A percentile compares a stretch with the other conserved stretches of the same genome.
These are phyloP conservation scores for Sugiyamaella pinicola DNA, from an alignment of 1,139 yeast genomes.

Conservation along the genomic window DNA sequence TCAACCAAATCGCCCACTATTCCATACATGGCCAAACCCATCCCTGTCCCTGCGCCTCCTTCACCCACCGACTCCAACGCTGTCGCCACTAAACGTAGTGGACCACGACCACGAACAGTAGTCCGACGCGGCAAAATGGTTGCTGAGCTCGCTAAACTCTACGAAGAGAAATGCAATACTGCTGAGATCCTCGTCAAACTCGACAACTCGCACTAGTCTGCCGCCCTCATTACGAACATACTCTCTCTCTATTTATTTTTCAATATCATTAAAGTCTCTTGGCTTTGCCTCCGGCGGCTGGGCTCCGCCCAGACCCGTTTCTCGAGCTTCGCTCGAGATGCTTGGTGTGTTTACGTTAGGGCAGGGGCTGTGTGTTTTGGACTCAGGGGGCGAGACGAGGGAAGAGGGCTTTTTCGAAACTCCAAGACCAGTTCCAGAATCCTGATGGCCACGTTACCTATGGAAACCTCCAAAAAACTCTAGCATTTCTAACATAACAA, in stretches of 20 bases:
- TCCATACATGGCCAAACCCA: slow-evolving; percentile 12
- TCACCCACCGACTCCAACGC: slow-evolving; percentile 9
- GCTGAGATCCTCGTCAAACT: slow-evolving; percentile 33
- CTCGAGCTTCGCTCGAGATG: too few relatives aligned
- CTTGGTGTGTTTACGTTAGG: slow-evolving; percentile 5
- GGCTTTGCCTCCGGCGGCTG: too few relatives aligned
- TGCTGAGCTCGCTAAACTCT: slow-evolving; percentile 40
- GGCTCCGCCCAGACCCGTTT: too few relatives aligned
- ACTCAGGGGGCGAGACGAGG: too few relatives aligned
- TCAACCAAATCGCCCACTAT: slow-evolving; percentile 13
- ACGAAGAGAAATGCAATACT: slow-evolving; percentile 37
- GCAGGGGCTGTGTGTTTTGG: too few relatives aligned
- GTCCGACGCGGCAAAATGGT: slow-evolving; percentile 40
- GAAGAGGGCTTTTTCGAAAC: too few relatives aligned
- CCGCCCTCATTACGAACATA: too few relatives aligned
- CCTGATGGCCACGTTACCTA: too few relatives aligned
- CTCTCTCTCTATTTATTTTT: slow-evolving; percentile 8
- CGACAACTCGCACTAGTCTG: slow-evolving; percentile 1
- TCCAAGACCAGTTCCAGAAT: too few relatives aligned
- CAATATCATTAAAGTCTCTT: too few relatives aligned
- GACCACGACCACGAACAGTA: slow-evolving; percentile 27
- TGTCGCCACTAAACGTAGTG: slow-evolving; percentile 5
- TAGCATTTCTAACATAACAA: too few relatives aligned
- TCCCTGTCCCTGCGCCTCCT: slow-evolving; percentile 10
- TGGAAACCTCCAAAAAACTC: too few relatives aligned